phyloP scores from a whole-genome alignment of 306 rosid genomes.

The Citrullus amarus region DNA sequence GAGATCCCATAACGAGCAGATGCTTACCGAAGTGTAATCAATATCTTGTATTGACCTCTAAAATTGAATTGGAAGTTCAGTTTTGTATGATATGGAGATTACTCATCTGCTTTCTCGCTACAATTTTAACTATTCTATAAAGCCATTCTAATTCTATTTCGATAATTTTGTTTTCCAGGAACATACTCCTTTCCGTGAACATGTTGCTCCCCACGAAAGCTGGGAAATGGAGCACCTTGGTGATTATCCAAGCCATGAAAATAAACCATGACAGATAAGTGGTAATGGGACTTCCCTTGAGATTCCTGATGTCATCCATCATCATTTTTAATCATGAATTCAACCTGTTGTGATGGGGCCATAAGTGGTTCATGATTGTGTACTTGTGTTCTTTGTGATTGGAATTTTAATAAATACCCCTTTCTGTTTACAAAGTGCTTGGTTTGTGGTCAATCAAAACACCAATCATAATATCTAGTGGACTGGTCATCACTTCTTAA shows the following conservation, averaged over 20 bases:
- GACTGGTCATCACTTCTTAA: conserved; percentile 30
- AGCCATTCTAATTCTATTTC: not conserved
- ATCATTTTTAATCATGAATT: conserved; percentile 33
- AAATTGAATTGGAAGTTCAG: not conserved
- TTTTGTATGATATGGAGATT: not conserved
- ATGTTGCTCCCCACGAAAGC: conserved; percentile 69
- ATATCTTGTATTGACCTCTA: not conserved
- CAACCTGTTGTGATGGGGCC: conserved; percentile 42
- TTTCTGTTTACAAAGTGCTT: conserved; percentile 18
- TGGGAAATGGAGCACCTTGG: conserved; percentile 76
- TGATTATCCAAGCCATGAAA: conserved; percentile 40
- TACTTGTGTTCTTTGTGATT: conserved; percentile 25
- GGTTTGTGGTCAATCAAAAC: conserved; percentile 24
- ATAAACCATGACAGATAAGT: conserved; percentile 28
- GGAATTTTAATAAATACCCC: conserved; percentile 18
- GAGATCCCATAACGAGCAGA: not conserved
- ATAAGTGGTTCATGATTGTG: conserved; percentile 25
- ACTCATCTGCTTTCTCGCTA: not conserved
- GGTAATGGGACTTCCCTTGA: conserved; percentile 21
- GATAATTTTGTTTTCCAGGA: conserved; percentile 26
- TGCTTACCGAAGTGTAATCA: not conserved
- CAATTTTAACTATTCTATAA: not conserved
- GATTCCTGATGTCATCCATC: conserved; percentile 39
- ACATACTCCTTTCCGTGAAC: conserved; percentile 53
- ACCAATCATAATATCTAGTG: conserved; percentile 26